Evolutionary conservation across 495 filamentous ascomycete genomes (phyloP), one percentile per base, ranked within the genome.

Genomic region (Aeminium ludgeri): DNA sequence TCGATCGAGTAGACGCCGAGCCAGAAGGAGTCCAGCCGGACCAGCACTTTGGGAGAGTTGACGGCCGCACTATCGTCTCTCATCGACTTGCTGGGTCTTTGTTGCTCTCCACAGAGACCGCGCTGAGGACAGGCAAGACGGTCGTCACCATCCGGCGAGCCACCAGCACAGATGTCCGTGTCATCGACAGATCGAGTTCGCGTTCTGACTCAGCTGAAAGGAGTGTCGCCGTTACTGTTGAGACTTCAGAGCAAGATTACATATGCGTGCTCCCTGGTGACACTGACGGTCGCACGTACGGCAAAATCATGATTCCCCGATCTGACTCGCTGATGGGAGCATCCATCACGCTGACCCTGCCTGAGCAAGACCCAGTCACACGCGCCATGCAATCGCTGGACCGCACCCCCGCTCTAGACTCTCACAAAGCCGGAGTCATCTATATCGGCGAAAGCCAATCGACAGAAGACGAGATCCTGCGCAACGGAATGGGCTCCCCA

Each of bases 351-450:
- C 10, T 40, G 0, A 76, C 95, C 37, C 73, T 78, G 2, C 68
- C 95, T 3, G 81, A 85, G 3, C 79, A 92, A 13, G 82, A 92
- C 53, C 82, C 87, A 6, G 77, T 78, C n/a, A 65, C 71, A 25
- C 73, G 86, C 40, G 78, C 82, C 0, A 76, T 96, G 27, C 73
- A 63, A 31, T 62, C 68, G 27, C 91, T 99, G 58, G 91, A 96
- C 57, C 76, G 76, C 20, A 94, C 72, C 43, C 76, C 86, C 37
- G 83, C 86, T 19, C 80, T 99, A 3, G 91, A 99, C 59, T 80
- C 86, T 10, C 85, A 99, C 59, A 93, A 93, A 55, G 80, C 93
- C 35, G 91, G 89, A 15, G 77, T 99, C 16, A 76, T 99, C 38
- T 99, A 94, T 55, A 74, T 92, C 44, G 84, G 75, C 27, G 73